Evolutionary conservation across 2,329 filamentous ascomycete genomes (phyloP), one percentile per base, ranked within the genome.

Genomic region (Orbilia quercus): DNA sequence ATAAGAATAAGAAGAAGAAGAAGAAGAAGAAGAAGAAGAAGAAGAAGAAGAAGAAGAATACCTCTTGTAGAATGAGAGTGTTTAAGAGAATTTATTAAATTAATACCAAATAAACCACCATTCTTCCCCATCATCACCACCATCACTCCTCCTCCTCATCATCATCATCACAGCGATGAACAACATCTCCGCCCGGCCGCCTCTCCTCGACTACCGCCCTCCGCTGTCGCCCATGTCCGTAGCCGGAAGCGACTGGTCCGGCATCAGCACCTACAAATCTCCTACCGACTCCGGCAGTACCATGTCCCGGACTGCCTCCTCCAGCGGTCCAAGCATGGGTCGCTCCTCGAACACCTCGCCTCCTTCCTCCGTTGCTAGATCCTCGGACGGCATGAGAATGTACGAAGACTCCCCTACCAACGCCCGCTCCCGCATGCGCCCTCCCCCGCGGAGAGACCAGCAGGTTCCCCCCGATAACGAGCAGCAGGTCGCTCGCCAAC

Each of bases 291-390:
- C 67, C 80, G 81, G 74, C 78, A 81, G 73, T 81, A 82, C 76
- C 84, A 90, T 76, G 85, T 85, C 78, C 90, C 90, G 78, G 64
- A 80, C 75, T 73, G 76, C 75, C 36, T 76, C 75, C 16, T 50
- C 72, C 6, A 74, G 75, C 42, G 73, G 78, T 31, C 79, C 79
- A 31, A 81, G 80, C 80, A 80, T 59, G 78, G 78, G 76, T 80
- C 83, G 78, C 36, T 69, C 64, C 9, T 67, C 70, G 40, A 74
- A 74, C 63, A 67, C 94, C 58, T 97, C 94, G 55, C 93, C 94
- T 62, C 94, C 95, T 23, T 91, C 90, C 76, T 98, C 94, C 3
- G 85, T 97, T 77, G 91, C 90, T 75, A 86, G 91, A 75, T 96
- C 91, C 57, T 97, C 92, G 81, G 89, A 90, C 79, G 92, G 91